These are phyloP conservation scores for Solanum gracilifrons DNA, from an alignment of 257 asterid species.

Conservation along the genomic window DNA sequence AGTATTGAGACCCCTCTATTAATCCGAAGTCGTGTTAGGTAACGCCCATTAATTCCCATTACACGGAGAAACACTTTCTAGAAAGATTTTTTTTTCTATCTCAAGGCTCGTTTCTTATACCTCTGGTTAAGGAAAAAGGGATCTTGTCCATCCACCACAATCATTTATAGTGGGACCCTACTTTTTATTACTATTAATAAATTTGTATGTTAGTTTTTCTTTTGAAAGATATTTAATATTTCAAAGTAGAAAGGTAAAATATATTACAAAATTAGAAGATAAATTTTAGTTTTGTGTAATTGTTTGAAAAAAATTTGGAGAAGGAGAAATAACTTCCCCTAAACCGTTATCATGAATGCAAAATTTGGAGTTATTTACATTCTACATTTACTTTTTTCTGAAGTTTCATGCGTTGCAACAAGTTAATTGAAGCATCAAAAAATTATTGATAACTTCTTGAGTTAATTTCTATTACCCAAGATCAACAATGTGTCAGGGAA, in stretches of 20 bases:
- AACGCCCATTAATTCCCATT: not conserved
- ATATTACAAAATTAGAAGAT: not conserved
- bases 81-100: not conserved
- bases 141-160: not conserved
- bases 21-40: not conserved
- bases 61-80: not conserved
- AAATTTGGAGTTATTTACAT: not conserved
- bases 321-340: not conserved
- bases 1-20: not conserved
- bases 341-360: not conserved
- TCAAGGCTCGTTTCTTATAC: not conserved
- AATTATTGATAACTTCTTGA: not conserved
- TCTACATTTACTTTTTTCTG: not conserved
- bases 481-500: not conserved
- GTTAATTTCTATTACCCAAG: not conserved
- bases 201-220: not conserved
- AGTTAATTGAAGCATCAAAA: not conserved
- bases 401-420: not conserved
- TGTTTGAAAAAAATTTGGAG: not conserved
- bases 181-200: not conserved
- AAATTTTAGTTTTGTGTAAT: not conserved
- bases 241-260: not conserved
- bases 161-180: not conserved
- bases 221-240: not conserved
- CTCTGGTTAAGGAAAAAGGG: not conserved